A percentile compares a stretch with the other conserved stretches of the same genome.
Conservation (phyloP, 2,329 filamentous ascomycete genomes). For the Aspergillus fischeri region DNA sequence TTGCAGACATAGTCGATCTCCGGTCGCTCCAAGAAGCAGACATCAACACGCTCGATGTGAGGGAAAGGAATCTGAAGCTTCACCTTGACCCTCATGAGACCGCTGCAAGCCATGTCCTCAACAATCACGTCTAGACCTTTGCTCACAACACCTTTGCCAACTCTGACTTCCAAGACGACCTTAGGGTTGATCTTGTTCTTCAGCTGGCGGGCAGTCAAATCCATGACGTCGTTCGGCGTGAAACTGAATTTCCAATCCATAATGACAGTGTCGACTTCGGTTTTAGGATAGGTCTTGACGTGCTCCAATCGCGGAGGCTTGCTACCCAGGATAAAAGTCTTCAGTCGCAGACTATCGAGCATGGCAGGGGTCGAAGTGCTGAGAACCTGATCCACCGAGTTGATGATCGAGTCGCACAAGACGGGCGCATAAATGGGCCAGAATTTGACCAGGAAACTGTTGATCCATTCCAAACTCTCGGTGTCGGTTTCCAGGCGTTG, state of each 20-base stretch:
- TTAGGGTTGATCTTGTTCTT: slow-evolving; percentile 98
- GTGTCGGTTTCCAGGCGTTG: slow-evolving; percentile 82
- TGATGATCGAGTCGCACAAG: slow-evolving; percentile 85
- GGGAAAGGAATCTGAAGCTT: slow-evolving; percentile 96
- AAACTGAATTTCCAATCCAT: slow-evolving; percentile 99
- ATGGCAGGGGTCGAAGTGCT: slow-evolving; percentile 89
- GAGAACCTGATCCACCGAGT: slow-evolving; percentile 90
- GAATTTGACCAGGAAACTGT: slow-evolving; percentile 97
- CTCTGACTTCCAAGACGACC: slow-evolving; percentile 85
- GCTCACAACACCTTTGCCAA: slow-evolving; percentile 95
- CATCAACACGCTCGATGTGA: slow-evolving; percentile 89
- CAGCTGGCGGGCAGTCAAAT: slow-evolving; percentile 84
- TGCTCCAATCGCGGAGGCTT: slow-evolving; percentile 96
- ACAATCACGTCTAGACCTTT: slow-evolving; percentile 97
- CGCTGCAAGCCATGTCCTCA: slow-evolving; percentile 94
- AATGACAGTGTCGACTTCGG: slow-evolving; percentile 88
- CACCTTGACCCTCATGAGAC: slow-evolving; percentile 93
- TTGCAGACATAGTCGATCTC: slow-evolving; percentile 97
- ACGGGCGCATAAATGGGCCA: slow-evolving; percentile 99
- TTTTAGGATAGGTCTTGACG: slow-evolving; percentile 96
- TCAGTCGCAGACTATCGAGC: slow-evolving; percentile 87
- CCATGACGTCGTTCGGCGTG: slow-evolving; percentile 87
- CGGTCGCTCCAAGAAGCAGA: slow-evolving; percentile 87
- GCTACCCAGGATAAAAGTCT: slow-evolving; percentile 87
- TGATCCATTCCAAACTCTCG: slow-evolving; percentile 97